Evolutionary conservation across 768 basidiomycete species (phyloP).

Genomic region (Boletus pseudopeckii): DNA sequence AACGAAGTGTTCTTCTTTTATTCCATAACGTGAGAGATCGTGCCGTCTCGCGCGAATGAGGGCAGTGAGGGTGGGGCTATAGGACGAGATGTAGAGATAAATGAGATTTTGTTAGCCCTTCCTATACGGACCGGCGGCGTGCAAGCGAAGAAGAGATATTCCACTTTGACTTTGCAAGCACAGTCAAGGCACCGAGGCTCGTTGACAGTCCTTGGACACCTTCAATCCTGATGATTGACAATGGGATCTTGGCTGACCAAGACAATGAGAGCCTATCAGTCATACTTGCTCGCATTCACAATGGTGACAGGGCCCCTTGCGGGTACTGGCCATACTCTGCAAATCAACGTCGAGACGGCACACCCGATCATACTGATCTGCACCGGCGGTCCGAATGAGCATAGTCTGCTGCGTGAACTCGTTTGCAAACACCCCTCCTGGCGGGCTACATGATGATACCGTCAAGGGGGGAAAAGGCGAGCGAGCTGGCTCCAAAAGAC

Average conservation of each 20-base stretch:
- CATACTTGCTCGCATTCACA: not conserved
- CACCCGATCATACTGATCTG: not conserved
- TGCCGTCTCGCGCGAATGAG: not conserved
- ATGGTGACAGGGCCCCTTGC: conserved; percentile 4
- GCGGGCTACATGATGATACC: not conserved
- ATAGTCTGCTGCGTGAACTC: not conserved
- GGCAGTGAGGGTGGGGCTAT: conserved; percentile 7
- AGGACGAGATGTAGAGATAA: conserved; percentile 12
- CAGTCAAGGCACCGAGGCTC: not conserved
- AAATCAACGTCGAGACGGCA: not conserved
- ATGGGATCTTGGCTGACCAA: not conserved
- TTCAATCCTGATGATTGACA: not conserved
- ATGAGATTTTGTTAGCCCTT: conserved; percentile 3
- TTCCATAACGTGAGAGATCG: not conserved
- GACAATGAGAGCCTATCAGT: conserved; percentile 8
- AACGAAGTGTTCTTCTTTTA: not conserved
- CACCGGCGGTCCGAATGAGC: not conserved
- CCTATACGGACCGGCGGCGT: conserved; percentile 15
- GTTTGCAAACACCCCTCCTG: not conserved
- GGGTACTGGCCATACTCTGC: not conserved
- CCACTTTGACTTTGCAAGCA: not conserved
- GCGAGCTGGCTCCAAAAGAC: conserved; percentile 19
- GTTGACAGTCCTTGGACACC: not conserved
- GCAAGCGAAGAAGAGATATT: conserved; percentile 14
- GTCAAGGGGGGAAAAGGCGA: conserved; percentile 10